Conservation (phyloP, 176 grass and related monocot species). For the barley (Hordeum vulgare) region DNA sequence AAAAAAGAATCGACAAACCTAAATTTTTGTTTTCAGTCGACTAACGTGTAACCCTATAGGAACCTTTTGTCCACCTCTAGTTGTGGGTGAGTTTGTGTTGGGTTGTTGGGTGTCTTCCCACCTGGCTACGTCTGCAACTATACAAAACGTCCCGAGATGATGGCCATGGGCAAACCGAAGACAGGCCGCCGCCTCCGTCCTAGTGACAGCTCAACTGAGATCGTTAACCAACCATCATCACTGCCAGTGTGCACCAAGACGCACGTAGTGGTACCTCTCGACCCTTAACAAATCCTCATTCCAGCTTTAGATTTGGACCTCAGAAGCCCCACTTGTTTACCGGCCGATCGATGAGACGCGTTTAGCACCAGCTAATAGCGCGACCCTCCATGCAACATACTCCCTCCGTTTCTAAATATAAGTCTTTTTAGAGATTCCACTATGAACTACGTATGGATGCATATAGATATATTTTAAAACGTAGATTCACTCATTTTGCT, state of each 20-base stretch:
- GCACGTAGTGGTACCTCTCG: no score
- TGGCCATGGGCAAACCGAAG: neutral
- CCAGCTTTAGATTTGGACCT: no score
- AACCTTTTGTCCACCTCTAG: no score
- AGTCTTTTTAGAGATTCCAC: no score
- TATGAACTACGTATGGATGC: no score
- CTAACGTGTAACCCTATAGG: no score
- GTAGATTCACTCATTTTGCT: no score
- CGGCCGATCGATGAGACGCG: neutral
- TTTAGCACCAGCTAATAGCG: constrained; percentile 20
- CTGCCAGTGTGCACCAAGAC: neutral
- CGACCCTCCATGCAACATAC: neutral
- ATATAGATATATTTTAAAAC: no score
- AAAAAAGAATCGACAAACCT: no score
- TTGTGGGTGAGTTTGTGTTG: neutral
- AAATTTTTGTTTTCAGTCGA: no score
- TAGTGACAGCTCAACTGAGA: constrained; percentile 40
- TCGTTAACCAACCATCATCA: neutral
- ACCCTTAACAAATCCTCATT: neutral
- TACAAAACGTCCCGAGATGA: neutral
- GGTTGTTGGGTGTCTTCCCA: neutral
- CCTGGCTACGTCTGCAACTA: neutral
- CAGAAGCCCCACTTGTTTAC: neutral
- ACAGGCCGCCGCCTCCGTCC: constrained; percentile 37
- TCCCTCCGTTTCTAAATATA: no score